A percentile compares a stretch with the other conserved stretches of the same genome.
phyloP scores from a whole-genome alignment of 352 stramenopile species.

The Thalassiosira pacifica region DNA sequence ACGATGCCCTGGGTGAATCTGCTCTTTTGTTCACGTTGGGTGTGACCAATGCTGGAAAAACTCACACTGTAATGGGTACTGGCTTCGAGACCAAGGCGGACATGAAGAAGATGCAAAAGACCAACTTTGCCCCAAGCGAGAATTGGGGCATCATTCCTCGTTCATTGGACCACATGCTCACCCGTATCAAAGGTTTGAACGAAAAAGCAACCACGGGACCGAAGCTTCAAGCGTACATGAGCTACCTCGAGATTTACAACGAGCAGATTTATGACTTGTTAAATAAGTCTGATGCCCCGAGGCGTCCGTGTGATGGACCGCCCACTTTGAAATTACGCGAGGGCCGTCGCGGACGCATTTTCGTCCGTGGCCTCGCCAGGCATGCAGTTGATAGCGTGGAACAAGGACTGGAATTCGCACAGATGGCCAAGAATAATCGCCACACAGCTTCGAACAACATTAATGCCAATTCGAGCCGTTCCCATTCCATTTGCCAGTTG shows the following conservation, averaged over 20 bases:
- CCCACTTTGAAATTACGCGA: conserved; percentile 78
- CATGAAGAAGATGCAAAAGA: conserved; percentile 37
- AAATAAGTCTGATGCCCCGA: conserved; percentile 53
- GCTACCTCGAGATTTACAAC: conserved; percentile 99
- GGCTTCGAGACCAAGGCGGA: conserved; percentile 67
- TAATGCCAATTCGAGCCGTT: conserved; percentile 81
- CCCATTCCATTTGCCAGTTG: conserved; percentile 86
- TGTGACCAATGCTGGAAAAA: conserved; percentile 99
- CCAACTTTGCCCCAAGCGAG: conserved; percentile 84
- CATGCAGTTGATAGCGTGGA: conserved; percentile 70
- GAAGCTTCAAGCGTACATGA: conserved; percentile 86
- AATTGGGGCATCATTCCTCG: conserved; percentile 87
- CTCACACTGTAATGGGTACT: conserved; percentile 95
- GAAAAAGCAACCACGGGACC: conserved; percentile 25
- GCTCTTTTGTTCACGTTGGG: conserved; percentile 97
- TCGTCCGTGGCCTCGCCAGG: conserved; percentile 76
- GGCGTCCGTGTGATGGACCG: conserved; percentile 39
- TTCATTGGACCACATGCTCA: conserved; percentile 79
- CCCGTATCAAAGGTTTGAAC: conserved; percentile 48
- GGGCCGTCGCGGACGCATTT: conserved; percentile 69
- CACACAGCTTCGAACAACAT: conserved; percentile 86
- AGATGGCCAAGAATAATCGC: conserved; percentile 76
- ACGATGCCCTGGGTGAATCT: conserved; percentile 58
- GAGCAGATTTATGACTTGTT: conserved; percentile 98
- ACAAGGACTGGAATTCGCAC: conserved; percentile 75